A percentile compares a stretch with the other conserved stretches of the same genome.
phyloP scores from a whole-genome alignment of 257 asterid species.

The Fraxinus americana region DNA sequence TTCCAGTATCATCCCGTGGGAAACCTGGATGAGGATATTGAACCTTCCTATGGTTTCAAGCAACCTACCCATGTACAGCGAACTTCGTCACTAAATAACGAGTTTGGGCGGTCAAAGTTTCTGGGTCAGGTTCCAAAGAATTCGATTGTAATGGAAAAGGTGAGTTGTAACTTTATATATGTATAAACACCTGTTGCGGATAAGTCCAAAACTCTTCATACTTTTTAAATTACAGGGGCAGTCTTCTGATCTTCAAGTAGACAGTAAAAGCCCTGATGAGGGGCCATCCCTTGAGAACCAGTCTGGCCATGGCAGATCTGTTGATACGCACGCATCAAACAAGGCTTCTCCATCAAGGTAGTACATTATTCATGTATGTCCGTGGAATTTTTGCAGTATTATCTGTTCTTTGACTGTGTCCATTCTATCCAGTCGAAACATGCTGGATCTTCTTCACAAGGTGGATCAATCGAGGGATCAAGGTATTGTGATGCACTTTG shows the following conservation, averaged over 20 bases:
- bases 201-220: constrained; percentile 13
- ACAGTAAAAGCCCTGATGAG: constrained; percentile 38
- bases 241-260: constrained; percentile 47
- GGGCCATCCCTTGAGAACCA: constrained; percentile 44
- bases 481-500: constrained; percentile 39
- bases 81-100: constrained; percentile 41
- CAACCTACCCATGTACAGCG: constrained; percentile 48
- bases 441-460: constrained; percentile 92
- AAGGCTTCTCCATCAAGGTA: constrained; percentile 59
- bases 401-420: constrained; percentile 15
- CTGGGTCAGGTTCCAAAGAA: constrained; percentile 51
- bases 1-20: constrained; percentile 94
- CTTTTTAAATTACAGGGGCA: constrained; percentile 55
- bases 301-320: constrained; percentile 45
- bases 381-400: constrained; percentile 1
- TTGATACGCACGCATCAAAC: constrained; percentile 41
- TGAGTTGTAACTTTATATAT: constrained; percentile 28
- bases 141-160: constrained; percentile 51
- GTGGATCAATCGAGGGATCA: constrained; percentile 74
- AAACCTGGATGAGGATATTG: constrained; percentile 62
- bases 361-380: constrained; percentile 19
- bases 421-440: constrained; percentile 64
- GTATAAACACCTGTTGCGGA: constrained; percentile 3
- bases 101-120: constrained; percentile 51
- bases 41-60: constrained; percentile 44